Evolutionary conservation across 164 flowering plant genomes (phyloP).

Genomic region (Dillenia turbinata): DNA sequence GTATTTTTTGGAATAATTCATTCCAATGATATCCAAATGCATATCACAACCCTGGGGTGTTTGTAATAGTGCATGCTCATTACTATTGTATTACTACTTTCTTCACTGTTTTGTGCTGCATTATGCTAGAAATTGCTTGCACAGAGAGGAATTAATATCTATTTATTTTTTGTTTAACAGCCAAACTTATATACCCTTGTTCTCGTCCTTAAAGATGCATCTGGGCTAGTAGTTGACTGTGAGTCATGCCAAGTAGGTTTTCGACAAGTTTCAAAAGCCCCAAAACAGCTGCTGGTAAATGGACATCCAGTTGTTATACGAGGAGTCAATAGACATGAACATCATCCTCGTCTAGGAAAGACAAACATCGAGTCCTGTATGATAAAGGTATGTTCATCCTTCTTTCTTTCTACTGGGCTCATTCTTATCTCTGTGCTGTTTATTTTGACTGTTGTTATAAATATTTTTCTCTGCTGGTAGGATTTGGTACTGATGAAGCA

Average conservation of each 20-base stretch:
- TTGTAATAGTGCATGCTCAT: too few relatives aligned
- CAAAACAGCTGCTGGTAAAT: conserved; percentile 86
- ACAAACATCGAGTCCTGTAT: conserved; percentile 92
- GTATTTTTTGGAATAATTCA: too few relatives aligned
- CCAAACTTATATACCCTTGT: conserved; percentile 86
- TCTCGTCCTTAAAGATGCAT: conserved; percentile 75
- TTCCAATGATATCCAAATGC: too few relatives aligned
- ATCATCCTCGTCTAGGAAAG: conserved; percentile 94
- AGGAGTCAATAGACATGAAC: conserved; percentile 97
- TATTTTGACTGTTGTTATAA: not conserved
- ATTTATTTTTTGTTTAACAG: conserved; percentile 33
- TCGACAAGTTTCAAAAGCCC: conserved; percentile 67
- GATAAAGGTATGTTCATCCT: conserved; percentile 58
- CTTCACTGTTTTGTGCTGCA: too few relatives aligned
- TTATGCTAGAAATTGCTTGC: too few relatives aligned
- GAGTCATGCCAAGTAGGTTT: conserved; percentile 95
- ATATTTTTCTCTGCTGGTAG: conserved; percentile 32
- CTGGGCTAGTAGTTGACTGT: conserved; percentile 71
- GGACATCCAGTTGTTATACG: conserved; percentile 76
- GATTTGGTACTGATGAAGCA: conserved; percentile 94
- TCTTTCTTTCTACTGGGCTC: not conserved
- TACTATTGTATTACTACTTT: too few relatives aligned
- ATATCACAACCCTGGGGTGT: too few relatives aligned
- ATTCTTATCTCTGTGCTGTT: conserved; percentile 1
- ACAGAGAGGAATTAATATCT: too few relatives aligned